phyloP scores from a whole-genome alignment of 2,329 filamentous ascomycete genomes.

The Biscogniauxia marginata region DNA sequence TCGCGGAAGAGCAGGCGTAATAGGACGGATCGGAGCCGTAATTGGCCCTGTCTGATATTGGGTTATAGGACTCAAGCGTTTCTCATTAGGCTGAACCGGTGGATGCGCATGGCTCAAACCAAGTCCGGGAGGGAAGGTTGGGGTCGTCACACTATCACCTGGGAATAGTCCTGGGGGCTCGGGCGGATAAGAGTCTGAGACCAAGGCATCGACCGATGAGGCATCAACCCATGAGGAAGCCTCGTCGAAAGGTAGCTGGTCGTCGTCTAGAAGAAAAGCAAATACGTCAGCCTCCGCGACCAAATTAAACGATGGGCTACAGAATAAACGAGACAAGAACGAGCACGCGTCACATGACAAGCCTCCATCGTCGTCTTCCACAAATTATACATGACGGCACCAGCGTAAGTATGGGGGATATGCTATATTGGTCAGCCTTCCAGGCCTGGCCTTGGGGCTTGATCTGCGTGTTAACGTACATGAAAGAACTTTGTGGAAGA shows the following conservation, averaged over 20 bases:
- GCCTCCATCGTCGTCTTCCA: conserved; percentile 64
- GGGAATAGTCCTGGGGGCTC: conserved; percentile 21
- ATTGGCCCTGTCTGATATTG: conserved; percentile 19
- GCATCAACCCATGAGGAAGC: conserved; percentile 65
- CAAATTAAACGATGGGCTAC: conserved; percentile 26
- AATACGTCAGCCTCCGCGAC: conserved; percentile 41
- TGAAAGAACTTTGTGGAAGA: conserved; percentile 59
- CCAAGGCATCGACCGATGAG: conserved; percentile 65
- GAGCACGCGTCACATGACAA: conserved; percentile 48
- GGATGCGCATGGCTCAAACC: conserved; percentile 40
- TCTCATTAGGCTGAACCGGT: conserved; percentile 18
- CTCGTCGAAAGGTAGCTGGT: conserved; percentile 59
- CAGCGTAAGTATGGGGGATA: conserved; percentile 41
- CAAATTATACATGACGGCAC: conserved; percentile 40
- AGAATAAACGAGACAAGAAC: conserved; percentile 29
- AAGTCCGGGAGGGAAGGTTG: conserved; percentile 48
- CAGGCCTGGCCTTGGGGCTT: conserved; percentile 35
- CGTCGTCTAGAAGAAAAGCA: conserved; percentile 54
- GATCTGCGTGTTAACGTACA: conserved; percentile 63
- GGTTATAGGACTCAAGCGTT: conserved; percentile 17
- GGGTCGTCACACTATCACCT: conserved; percentile 29
- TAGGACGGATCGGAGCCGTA: conserved; percentile 9
- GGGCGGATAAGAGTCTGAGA: conserved; percentile 53
- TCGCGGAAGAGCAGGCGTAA: conserved; percentile 26
- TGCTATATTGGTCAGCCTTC: conserved; percentile 50